These are phyloP conservation scores for Ganoderma leucocontextum DNA, from an alignment of 1,284 basidiomycete species.

Conservation along the genomic window DNA sequence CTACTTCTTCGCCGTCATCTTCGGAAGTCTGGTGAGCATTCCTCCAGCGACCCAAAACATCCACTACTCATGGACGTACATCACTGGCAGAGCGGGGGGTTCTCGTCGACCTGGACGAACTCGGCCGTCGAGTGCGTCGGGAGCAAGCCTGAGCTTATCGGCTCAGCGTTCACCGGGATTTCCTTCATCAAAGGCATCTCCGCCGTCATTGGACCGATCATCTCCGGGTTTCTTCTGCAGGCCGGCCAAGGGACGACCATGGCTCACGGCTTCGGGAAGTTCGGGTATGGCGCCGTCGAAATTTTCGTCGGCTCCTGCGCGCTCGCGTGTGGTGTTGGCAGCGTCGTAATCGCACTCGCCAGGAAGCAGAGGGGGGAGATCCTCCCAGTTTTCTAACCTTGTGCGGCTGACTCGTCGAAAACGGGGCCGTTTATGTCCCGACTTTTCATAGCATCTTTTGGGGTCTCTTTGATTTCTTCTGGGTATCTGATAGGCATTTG, in stretches of 20 bases:
- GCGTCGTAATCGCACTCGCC: slow-evolving; percentile 31
- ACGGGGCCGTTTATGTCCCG: background rate
- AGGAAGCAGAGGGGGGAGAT: slow-evolving; percentile 17
- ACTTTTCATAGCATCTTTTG: background rate
- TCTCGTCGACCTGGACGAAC: slow-evolving; percentile 36
- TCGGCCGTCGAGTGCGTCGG: slow-evolving; percentile 38
- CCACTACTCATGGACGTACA: background rate
- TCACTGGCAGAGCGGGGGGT: slow-evolving; percentile 26
- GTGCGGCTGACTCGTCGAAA: background rate
- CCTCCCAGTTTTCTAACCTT: background rate
- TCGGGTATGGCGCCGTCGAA: slow-evolving; percentile 38
- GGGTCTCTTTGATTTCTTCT: background rate
- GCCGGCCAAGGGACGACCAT: slow-evolving; percentile 30
- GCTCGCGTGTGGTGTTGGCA: slow-evolving; percentile 31
- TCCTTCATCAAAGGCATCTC: slow-evolving; percentile 37
- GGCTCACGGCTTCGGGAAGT: slow-evolving; percentile 32
- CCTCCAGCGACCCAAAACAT: background rate
- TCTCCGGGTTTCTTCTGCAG: slow-evolving; percentile 37
- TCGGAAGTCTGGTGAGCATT: slow-evolving; percentile 37
- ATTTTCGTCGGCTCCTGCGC: slow-evolving; percentile 40
- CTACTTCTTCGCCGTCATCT: slow-evolving; percentile 39
- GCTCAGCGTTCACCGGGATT: slow-evolving; percentile 33
- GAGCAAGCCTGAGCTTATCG: slow-evolving; percentile 36
- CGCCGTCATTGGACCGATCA: slow-evolving; percentile 37
- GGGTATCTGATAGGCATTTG: background rate